Evolutionary conservation across 257 asterid genomes (phyloP).

Genomic region (Paulownia fortunei): DNA sequence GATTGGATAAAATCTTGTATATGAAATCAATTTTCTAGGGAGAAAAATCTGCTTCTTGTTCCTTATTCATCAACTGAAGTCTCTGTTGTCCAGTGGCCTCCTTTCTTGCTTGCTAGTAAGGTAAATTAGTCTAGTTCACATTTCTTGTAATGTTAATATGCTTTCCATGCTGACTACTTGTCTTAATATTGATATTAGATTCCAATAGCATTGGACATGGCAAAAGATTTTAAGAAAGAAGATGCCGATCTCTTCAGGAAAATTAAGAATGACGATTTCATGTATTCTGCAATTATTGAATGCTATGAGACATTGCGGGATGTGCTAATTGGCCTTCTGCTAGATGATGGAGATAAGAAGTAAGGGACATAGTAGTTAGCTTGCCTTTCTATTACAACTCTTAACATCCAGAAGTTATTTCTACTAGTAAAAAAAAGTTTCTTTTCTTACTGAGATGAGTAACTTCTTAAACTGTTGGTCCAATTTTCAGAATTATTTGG

Average conservation of each 20-base stretch:
- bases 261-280: conserved; percentile 81
- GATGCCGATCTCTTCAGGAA: conserved; percentile 90
- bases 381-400: conserved; percentile 17
- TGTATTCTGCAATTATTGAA: conserved; percentile 87
- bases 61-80: conserved; percentile 89
- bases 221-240: conserved; percentile 80
- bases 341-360: conserved; percentile 66
- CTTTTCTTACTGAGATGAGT: conserved; percentile 29
- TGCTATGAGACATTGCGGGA: conserved; percentile 83
- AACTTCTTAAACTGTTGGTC: conserved; percentile 30
- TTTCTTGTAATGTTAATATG: conserved; percentile 12
- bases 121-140: conserved; percentile 45
- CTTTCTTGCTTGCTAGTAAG: conserved; percentile 99
- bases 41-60: conserved; percentile 90
- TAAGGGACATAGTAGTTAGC: conserved; percentile 49
- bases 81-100: conserved; percentile 99
- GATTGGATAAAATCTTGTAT: conserved; percentile 15
- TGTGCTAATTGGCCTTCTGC: conserved; percentile 68
- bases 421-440: conserved; percentile 4
- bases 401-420: conserved; percentile 12
- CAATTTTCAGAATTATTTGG: conserved; percentile 59
- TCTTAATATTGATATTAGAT: conserved; percentile 56
- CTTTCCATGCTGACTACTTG: conserved; percentile 35
- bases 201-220: conserved; percentile 99
- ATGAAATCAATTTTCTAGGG: conserved; percentile 56